Conservation (phyloP, 176 grass and related monocot species). For the Bonia amplexicaulis region DNA sequence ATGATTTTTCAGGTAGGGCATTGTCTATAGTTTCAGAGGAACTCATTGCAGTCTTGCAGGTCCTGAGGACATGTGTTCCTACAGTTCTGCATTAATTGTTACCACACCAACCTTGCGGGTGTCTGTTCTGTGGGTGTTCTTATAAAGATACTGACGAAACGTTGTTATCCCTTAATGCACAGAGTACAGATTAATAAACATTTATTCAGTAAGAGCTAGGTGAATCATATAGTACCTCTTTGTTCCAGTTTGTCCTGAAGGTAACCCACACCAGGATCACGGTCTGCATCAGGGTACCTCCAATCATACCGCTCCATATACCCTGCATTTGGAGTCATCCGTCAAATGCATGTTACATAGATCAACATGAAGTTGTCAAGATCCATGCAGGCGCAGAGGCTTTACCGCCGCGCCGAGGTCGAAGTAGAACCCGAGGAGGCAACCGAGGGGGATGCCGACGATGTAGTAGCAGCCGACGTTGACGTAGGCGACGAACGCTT, state of each 20-base stretch:
- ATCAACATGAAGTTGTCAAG: background rate
- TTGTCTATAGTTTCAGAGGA: background rate
- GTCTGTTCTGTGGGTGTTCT: background rate
- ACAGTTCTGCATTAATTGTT: background rate
- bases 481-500: constrained; percentile 49
- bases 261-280: constrained; percentile 67
- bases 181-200: background rate
- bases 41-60: background rate
- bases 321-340: constrained; percentile 34
- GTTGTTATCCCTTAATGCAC: background rate
- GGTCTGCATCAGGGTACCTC: constrained; percentile 71
- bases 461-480: constrained; percentile 51
- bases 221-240: constrained; percentile 43
- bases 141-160: background rate
- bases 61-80: background rate
- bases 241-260: constrained; percentile 64
- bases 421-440: constrained; percentile 39
- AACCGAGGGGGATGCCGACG: constrained; percentile 34
- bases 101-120: background rate
- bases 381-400: background rate
- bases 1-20: background rate
- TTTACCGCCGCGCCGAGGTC: constrained; percentile 29
- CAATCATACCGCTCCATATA: constrained; percentile 80
- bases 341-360: background rate
- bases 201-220: background rate